Percentiles rank a stretch among this genome's conserved stretches.
These are phyloP conservation scores for Suhomyces wounanorum DNA, from an alignment of 1,139 yeast species.

Conservation along the genomic window DNA sequence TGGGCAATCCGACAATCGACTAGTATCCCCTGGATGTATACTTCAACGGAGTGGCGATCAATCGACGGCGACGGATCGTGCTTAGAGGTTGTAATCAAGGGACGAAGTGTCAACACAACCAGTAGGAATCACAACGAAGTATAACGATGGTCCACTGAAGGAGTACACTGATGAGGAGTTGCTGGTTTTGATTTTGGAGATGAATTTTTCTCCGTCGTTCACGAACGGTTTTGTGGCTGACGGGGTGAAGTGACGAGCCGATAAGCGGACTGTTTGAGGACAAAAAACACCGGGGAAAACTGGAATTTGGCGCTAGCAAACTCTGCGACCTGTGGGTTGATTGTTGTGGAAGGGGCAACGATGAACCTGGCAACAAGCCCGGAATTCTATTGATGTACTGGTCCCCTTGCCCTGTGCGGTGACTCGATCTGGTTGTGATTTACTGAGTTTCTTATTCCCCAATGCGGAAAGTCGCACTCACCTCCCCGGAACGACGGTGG, in stretches of 20 bases:
- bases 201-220: slow-evolving; percentile 11
- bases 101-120: neutral
- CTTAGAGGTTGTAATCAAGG: neutral
- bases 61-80: neutral
- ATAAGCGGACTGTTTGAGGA: slow-evolving; percentile 1
- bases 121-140: neutral
- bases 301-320: neutral
- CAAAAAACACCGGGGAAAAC: neutral
- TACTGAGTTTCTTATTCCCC: neutral
- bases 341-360: neutral
- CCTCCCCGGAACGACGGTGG: neutral
- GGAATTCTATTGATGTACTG: too few species aligned
- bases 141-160: neutral
- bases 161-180: slow-evolving; percentile 3
- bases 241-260: slow-evolving; percentile 4
- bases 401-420: too few species aligned
- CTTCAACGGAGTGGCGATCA: neutral
- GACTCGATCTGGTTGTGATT: neutral
- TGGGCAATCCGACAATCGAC: neutral
- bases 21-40: neutral
- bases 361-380: neutral
- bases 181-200: slow-evolving; percentile 10
- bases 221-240: slow-evolving; percentile 13
- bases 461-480: neutral
- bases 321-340: neutral